Evolutionary conservation across 352 stramenopile genomes (phyloP).

Genomic region (Phytophthora capsici): DNA sequence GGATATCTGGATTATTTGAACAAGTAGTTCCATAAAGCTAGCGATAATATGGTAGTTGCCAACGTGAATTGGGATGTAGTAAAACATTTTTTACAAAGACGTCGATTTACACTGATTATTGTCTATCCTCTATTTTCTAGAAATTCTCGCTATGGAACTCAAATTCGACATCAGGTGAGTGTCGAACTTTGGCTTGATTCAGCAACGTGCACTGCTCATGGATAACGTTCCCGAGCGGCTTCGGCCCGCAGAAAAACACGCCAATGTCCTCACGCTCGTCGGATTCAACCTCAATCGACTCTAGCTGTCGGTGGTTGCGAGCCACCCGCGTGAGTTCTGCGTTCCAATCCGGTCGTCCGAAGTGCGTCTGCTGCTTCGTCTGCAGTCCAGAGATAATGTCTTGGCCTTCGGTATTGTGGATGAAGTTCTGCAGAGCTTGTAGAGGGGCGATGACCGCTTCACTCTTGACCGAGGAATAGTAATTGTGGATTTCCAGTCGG

Average conservation of each 20-base stretch:
- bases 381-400: slow-evolving; percentile 76
- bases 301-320: slow-evolving; percentile 44
- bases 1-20: neutral
- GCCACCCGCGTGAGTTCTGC: slow-evolving; percentile 64
- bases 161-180: slow-evolving; percentile 52
- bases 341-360: slow-evolving; percentile 81
- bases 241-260: slow-evolving; percentile 82
- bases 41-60: neutral
- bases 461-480: slow-evolving; percentile 78
- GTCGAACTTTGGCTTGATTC: slow-evolving; percentile 53
- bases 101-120: no score
- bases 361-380: slow-evolving; percentile 81
- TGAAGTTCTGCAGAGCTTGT: slow-evolving; percentile 77
- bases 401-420: slow-evolving; percentile 65
- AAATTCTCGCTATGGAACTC: slow-evolving; percentile 82
- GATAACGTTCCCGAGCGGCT: slow-evolving; percentile 61
- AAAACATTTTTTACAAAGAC: no score
- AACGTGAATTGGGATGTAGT: no score
- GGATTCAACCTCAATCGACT: slow-evolving; percentile 29
- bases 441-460: slow-evolving; percentile 63
- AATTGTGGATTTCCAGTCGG: slow-evolving; percentile 85
- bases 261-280: slow-evolving; percentile 66
- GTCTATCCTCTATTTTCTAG: slow-evolving; percentile 23
- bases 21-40: neutral
- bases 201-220: slow-evolving; percentile 63